A percentile compares a stretch with the other conserved stretches of the same genome.
These are phyloP conservation scores for Tricladium varicosporioides DNA, from an alignment of 2,329 filamentous ascomycete genomes.

Conservation along the genomic window DNA sequence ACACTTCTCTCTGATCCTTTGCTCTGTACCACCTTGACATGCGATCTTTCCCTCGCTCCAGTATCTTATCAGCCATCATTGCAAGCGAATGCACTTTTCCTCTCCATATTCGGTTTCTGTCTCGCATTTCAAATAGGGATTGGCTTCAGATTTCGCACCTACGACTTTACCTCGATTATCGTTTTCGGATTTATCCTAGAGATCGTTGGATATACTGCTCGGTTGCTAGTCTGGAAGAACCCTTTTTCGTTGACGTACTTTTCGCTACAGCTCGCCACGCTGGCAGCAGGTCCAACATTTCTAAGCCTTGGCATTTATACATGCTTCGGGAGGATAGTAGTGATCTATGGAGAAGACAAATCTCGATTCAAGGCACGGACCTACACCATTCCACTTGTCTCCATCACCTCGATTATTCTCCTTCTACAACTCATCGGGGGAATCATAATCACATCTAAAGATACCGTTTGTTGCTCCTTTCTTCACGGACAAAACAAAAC, in stretches of 20 bases:
- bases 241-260: constrained; percentile 39
- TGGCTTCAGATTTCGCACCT: background rate
- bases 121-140: background rate
- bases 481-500: background rate
- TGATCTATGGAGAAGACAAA: constrained; percentile 47
- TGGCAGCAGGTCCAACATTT: constrained; percentile 40
- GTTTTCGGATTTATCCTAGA: background rate
- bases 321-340: constrained; percentile 50
- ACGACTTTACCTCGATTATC: background rate
- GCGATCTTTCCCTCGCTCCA: background rate
- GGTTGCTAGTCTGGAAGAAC: background rate
- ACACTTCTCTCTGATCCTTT: background rate
- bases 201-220: background rate
- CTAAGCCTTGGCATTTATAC: constrained; percentile 61
- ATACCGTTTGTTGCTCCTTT: background rate
- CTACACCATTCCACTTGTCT: constrained; percentile 44
- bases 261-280: constrained; percentile 55
- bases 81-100: background rate
- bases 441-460: constrained; percentile 45
- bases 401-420: constrained; percentile 55
- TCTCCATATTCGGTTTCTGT: background rate
- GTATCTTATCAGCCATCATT: background rate
- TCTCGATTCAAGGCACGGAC: constrained; percentile 42
- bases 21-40: background rate
- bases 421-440: constrained; percentile 57